A percentile compares a stretch with the other conserved stretches of the same genome.
Conservation (phyloP, 257 asterid species). For the Osmanthus fragrans region DNA sequence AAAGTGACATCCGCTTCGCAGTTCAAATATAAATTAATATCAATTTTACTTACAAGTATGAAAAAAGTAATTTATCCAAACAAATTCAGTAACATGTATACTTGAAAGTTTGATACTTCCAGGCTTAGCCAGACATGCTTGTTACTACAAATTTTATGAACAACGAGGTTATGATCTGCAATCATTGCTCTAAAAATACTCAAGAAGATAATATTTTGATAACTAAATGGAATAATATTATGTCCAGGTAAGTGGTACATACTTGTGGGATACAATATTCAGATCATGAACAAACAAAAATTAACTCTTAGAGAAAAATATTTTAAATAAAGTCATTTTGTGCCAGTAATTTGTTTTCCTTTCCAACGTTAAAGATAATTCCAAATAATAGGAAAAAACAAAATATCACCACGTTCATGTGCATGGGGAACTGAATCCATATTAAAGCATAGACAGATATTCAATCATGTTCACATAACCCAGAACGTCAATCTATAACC, state of each 20-base stretch:
- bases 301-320: neutral
- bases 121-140: neutral
- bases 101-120: neutral
- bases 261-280: neutral
- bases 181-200: neutral
- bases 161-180: neutral
- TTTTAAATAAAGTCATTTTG: neutral
- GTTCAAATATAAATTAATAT: too few relatives aligned
- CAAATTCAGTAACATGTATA: neutral
- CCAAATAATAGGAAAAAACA: neutral
- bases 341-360: neutral
- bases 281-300: neutral
- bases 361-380: neutral
- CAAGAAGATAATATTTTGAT: neutral
- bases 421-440: neutral
- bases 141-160: neutral
- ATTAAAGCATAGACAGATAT: neutral
- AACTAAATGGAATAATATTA: neutral
- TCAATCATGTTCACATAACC: too few relatives aligned
- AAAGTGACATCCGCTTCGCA: neutral
- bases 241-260: neutral
- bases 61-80: neutral
- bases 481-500: neutral
- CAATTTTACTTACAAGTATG: neutral
- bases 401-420: neutral